These are phyloP conservation scores for Talaromyces funiculosus DNA, from an alignment of 2,329 filamentous ascomycete species.

Conservation along the genomic window DNA sequence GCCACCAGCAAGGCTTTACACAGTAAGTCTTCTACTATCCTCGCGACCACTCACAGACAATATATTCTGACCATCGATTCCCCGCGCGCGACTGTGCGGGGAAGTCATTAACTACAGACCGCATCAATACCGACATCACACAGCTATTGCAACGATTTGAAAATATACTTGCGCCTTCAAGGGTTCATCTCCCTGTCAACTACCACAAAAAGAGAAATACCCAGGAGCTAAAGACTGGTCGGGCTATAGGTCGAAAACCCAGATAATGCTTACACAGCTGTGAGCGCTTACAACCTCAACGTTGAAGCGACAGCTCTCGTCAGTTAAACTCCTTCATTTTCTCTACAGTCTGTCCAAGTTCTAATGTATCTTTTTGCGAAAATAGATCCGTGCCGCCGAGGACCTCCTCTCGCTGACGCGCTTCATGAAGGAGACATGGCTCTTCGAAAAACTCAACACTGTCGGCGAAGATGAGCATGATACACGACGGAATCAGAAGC, in stretches of 20 bases:
- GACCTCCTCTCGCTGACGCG: slow-evolving; percentile 57
- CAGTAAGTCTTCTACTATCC: slow-evolving; percentile 15
- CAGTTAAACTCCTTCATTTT: too few species aligned
- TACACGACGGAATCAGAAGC: slow-evolving; percentile 35
- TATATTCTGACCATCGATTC: not conserved
- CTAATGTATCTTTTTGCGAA: not conserved
- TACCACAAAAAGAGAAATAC: not conserved
- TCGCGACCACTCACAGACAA: not conserved
- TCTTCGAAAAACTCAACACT: slow-evolving; percentile 60
- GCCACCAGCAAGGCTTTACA: slow-evolving; percentile 26
- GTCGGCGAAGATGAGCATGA: slow-evolving; percentile 42
- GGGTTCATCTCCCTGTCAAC: slow-evolving; percentile 28
- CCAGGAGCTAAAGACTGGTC: not conserved
- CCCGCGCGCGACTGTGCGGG: not conserved
- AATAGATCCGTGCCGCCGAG: slow-evolving; percentile 57
- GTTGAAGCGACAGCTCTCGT: slow-evolving; percentile 56
- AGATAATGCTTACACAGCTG: slow-evolving; percentile 52
- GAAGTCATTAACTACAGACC: slow-evolving; percentile 27
- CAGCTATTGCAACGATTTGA: slow-evolving; percentile 50
- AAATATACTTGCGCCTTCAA: slow-evolving; percentile 50
- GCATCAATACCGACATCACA: slow-evolving; percentile 41
- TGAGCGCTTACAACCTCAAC: slow-evolving; percentile 54
- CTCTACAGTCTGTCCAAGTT: not conserved
- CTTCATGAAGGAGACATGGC: slow-evolving; percentile 61
- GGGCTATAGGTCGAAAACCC: slow-evolving; percentile 42